These are phyloP conservation scores for Emmonsia crescens DNA, from an alignment of 2,329 filamentous ascomycete species.

Conservation along the genomic window DNA sequence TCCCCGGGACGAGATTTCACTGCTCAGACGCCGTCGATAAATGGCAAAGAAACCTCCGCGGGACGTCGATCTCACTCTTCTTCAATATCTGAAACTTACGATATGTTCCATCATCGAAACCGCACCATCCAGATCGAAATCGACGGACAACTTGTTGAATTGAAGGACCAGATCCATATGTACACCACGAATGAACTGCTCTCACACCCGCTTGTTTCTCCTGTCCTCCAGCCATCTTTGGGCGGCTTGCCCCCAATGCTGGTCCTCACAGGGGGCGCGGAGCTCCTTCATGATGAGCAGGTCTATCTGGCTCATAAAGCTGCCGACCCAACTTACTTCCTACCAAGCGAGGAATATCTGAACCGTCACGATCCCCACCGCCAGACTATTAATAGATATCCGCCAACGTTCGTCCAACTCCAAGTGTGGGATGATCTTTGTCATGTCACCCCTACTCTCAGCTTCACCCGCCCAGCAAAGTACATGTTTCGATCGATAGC, in stretches of 20 bases:
- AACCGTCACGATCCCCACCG: constrained; percentile 50
- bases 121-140: constrained; percentile 54
- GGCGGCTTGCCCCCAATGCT: constrained; percentile 82
- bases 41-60: background rate
- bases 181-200: constrained; percentile 76
- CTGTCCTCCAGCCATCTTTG: constrained; percentile 74
- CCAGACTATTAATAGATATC: constrained; percentile 51
- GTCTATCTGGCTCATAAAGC: constrained; percentile 93
- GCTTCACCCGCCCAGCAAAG: constrained; percentile 90
- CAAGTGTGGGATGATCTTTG: constrained; percentile 96
- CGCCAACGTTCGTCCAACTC: constrained; percentile 80
- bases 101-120: constrained; percentile 12
- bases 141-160: constrained; percentile 56
- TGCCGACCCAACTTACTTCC: constrained; percentile 68
- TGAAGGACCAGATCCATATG: constrained; percentile 90
- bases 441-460: constrained; percentile 85
- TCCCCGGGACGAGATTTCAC: background rate
- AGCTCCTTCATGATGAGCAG: constrained; percentile 85
- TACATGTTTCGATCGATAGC: constrained; percentile 89
- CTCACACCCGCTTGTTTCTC: constrained; percentile 80
- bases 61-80: background rate
- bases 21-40: background rate
- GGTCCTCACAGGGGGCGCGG: constrained; percentile 77
- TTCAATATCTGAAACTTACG: background rate
- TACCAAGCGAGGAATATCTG: constrained; percentile 54